Percentiles rank a stretch among this genome's conserved stretches.
phyloP scores from a whole-genome alignment of 2,329 filamentous ascomycete genomes.

The Cladosporium sp. region DNA sequence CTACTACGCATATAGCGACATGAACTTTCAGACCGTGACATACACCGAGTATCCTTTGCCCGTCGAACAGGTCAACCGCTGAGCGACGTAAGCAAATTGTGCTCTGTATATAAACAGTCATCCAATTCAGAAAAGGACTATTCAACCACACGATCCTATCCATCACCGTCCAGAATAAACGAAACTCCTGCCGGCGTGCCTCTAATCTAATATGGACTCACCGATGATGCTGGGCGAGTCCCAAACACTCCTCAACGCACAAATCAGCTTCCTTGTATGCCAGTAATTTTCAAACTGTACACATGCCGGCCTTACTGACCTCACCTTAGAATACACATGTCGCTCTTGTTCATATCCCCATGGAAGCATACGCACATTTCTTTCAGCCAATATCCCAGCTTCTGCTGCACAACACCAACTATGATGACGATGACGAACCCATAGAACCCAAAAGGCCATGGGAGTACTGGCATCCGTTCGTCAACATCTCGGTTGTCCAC shows the following conservation, averaged over 20 bases:
- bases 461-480: conserved; percentile 70
- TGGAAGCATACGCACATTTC: conserved; percentile 74
- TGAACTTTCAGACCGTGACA: conserved; percentile 35
- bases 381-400: conserved; percentile 85
- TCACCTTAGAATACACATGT: conserved; percentile 74
- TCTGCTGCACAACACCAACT: conserved; percentile 58
- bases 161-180: background rate
- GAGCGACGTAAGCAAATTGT: conserved; percentile 24
- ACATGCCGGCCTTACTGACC: conserved; percentile 17
- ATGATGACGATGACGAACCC: conserved; percentile 44
- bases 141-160: background rate
- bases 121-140: background rate
- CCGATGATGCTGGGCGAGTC: conserved; percentile 36
- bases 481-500: conserved; percentile 91
- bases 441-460: conserved; percentile 42
- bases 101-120: background rate
- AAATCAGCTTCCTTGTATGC: conserved; percentile 53
- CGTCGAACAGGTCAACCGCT: conserved; percentile 35
- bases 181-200: background rate
- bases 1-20: conserved; percentile 20
- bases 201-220: conserved; percentile 13
- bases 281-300: conserved; percentile 18
- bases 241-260: conserved; percentile 49
- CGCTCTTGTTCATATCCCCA: conserved; percentile 86
- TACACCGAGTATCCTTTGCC: conserved; percentile 33